Base-by-base conservation (phyloP, 352 stramenopile genomes). In the Globisporangium spinosum region DNA sequence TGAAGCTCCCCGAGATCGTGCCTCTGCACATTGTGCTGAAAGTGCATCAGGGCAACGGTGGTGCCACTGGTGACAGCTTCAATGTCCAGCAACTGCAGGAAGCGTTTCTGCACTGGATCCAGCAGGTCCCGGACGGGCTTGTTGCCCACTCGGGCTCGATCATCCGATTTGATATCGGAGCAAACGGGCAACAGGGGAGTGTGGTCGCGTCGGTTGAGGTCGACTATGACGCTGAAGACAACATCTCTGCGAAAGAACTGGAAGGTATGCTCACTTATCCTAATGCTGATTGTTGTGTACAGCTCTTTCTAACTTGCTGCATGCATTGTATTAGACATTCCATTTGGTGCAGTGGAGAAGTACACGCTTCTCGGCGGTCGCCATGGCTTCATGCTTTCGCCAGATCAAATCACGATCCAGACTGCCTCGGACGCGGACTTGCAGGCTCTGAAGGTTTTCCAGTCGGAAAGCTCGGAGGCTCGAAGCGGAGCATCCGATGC, bases 261-360 rank as follows among this genome's bases (percentile, higher is more conserved):
- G 71, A 85, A 76, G 79, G 83, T 89, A 72, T 62, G 63, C 8
- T 34, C 2, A 3, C 49, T 64, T 40, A 8, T 56, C 29, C 10
- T n/a, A 35, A 22, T 34, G 58, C 13, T 3, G 9, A 34, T 57
- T 25, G 2, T 5, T 58, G 17, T 58, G 15, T 29, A 22, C 0
- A 32, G 38, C 58, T 51, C n/a, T 60, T 35, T 61, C 40, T 56
- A 64, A n/a, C 40, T 15, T 40, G 25, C 47, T 9, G 17, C 17
- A 5, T 23, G 17, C 7, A 51, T 22, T n/a, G n/a, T 29, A 6
- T 27, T 63, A 91, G 83, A 73, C 51, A 62, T 87, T 58, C 84
- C 84, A 4, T 68, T 75, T 43, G 82, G 84, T 4, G 82, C 80
- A 8, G 43, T 89, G 20, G 68, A 87, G 47, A 88, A 89, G 38